Evolutionary conservation across 768 basidiomycete species (phyloP).

Genomic region (Russula lepida): DNA sequence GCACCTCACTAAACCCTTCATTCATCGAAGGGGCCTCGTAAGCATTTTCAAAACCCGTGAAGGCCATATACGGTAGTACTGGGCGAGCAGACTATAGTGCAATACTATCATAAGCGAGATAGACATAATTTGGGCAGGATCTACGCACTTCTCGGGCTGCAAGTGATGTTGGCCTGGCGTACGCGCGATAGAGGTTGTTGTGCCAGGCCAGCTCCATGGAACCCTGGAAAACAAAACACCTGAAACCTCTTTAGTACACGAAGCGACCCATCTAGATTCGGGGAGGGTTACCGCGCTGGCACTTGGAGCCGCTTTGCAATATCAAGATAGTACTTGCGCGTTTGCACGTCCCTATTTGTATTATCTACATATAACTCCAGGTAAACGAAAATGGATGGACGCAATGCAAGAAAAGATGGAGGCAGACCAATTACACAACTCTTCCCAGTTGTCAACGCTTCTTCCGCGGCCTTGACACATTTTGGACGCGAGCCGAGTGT

Average conservation of each 20-base stretch:
- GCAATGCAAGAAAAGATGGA: not conserved
- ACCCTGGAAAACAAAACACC: conserved; percentile 70
- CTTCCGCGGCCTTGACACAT: conserved; percentile 59
- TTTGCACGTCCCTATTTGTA: conserved; percentile 72
- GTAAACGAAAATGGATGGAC: not conserved
- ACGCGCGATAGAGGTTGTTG: conserved; percentile 86
- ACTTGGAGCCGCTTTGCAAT: conserved; percentile 49
- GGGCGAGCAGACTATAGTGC: conserved; percentile 38
- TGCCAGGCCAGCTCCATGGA: conserved; percentile 83
- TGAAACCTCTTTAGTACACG: conserved; percentile 23
- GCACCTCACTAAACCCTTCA: conserved; percentile 77
- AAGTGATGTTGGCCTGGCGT: conserved; percentile 42
- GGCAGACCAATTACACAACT: conserved; percentile 70
- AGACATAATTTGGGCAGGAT: not conserved
- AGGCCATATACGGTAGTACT: conserved; percentile 51
- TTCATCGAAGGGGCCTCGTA: conserved; percentile 56
- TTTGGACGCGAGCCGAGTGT: conserved; percentile 62
- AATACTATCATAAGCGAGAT: not conserved
- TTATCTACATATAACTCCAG: conserved; percentile 49
- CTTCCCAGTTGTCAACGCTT: conserved; percentile 43
- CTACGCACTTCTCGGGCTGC: conserved; percentile 35
- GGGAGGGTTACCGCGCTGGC: conserved; percentile 42
- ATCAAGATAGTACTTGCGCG: conserved; percentile 63
- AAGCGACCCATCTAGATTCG: not conserved
- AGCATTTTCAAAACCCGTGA: conserved; percentile 46